Percentiles rank a stretch among this genome's conserved stretches.
Evolutionary conservation across 148 eudicot genomes (phyloP).

Genomic region (Cornus florida): DNA sequence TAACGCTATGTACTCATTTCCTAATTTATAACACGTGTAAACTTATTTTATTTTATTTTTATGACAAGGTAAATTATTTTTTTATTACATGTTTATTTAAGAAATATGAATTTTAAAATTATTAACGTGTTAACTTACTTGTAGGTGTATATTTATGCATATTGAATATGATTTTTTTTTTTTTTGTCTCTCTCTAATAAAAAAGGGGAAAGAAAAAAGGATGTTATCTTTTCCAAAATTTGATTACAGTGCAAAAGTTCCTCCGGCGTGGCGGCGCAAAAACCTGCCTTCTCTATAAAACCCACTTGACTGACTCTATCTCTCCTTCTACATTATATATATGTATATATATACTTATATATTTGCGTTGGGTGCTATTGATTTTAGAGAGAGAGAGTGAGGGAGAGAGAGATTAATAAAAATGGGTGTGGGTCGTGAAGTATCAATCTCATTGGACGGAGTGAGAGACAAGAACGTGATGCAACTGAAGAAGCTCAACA

Average conservation of each 20-base stretch:
- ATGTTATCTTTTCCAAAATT: too few relatives aligned
- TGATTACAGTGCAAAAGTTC: background rate
- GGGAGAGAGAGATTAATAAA: background rate
- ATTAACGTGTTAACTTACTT: too few relatives aligned
- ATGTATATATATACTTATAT: background rate
- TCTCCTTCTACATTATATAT: background rate
- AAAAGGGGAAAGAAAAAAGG: too few relatives aligned
- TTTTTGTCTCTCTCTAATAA: too few relatives aligned
- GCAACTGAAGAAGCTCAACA: constrained; percentile 87
- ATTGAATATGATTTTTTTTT: too few relatives aligned
- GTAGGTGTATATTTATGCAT: too few relatives aligned
- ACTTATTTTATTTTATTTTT: too few relatives aligned
- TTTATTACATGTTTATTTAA: too few relatives aligned
- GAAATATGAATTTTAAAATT: too few relatives aligned
- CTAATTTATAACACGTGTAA: too few relatives aligned
- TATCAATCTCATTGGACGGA: constrained; percentile 69
- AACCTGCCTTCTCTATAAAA: background rate
- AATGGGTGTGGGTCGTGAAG: constrained; percentile 56
- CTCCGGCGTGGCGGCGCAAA: constrained; percentile 7
- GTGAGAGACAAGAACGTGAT: constrained; percentile 84
- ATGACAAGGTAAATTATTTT: too few relatives aligned
- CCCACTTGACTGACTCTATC: background rate
- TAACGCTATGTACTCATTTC: too few relatives aligned
- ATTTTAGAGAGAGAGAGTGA: background rate
- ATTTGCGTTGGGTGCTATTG: background rate